A percentile compares a stretch with the other conserved stretches of the same genome.
Evolutionary conservation across 2,329 filamentous ascomycete species (phyloP).

Genomic region (Phaeophleospora eucalypticola): DNA sequence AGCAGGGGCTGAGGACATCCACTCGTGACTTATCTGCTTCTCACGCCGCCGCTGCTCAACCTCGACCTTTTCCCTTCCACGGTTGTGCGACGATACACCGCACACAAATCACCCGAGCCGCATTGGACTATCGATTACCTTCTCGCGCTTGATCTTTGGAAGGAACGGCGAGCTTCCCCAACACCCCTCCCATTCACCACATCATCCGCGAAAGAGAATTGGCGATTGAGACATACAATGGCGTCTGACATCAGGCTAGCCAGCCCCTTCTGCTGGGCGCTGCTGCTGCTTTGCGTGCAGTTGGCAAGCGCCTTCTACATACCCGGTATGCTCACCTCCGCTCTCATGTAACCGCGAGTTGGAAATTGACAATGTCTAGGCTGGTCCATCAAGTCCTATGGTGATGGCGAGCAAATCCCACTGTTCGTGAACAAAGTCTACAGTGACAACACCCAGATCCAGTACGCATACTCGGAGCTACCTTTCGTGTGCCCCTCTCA

Average conservation of each 20-base stretch:
- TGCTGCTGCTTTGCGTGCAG: conserved; percentile 47
- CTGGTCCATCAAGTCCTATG: conserved; percentile 78
- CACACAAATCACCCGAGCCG: not conserved
- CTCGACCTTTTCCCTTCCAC: not conserved
- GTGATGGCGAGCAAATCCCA: conserved; percentile 70
- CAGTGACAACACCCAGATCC: conserved; percentile 83
- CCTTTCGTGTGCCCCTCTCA: conserved; percentile 82
- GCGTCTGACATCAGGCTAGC: conserved; percentile 37
- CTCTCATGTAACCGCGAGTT: conserved; percentile 11
- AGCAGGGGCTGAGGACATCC: not conserved
- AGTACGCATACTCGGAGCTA: conserved; percentile 85
- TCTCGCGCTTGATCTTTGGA: not conserved
- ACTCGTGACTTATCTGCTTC: not conserved
- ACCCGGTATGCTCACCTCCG: conserved; percentile 56
- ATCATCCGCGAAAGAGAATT: not conserved
- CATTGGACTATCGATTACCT: not conserved
- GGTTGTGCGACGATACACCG: not conserved
- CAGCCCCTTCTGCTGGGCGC: conserved; percentile 43
- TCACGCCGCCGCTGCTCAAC: not conserved
- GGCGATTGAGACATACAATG: conserved; percentile 24
- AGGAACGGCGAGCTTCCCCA: not conserved
- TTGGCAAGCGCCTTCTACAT: conserved; percentile 72
- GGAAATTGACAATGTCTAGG: conserved; percentile 46
- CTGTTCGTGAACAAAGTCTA: conserved; percentile 91
- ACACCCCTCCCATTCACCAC: not conserved